A percentile compares a stretch with the other conserved stretches of the same genome.
Evolutionary conservation across 352 stramenopile genomes (phyloP).

Genomic region (Sclerospora graminicola): DNA sequence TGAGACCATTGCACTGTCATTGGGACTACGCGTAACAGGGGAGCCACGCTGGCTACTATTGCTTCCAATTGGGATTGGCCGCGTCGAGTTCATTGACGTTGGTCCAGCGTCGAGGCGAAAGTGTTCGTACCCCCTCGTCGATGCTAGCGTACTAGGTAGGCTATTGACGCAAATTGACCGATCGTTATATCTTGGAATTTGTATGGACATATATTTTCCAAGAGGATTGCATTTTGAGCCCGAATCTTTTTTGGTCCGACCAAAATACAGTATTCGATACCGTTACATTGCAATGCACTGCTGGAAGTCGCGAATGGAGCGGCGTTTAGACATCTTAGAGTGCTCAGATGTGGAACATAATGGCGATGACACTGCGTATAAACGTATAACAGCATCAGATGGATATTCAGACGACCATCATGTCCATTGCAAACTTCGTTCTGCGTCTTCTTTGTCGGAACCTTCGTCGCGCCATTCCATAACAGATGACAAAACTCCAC

Average conservation of each 20-base stretch:
- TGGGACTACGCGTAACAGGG: conserved; percentile 15
- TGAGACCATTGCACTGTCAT: conserved; percentile 19
- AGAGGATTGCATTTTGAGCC: neutral
- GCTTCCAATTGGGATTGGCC: conserved; percentile 42
- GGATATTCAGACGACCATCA: neutral
- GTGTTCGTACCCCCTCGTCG: conserved; percentile 2
- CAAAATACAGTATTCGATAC: neutral
- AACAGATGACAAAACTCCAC: no score
- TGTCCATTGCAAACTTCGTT: neutral
- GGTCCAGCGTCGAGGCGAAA: no score
- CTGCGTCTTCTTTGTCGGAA: conserved; percentile 10
- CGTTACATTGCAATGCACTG: no score
- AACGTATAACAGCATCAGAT: conserved; percentile 6
- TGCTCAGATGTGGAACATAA: conserved; percentile 2
- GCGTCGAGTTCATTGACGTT: conserved; percentile 33
- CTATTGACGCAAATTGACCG: conserved; percentile 13
- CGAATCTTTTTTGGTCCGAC: neutral
- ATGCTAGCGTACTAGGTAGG: neutral
- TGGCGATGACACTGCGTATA: conserved; percentile 4
- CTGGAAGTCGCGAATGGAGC: conserved; percentile 1
- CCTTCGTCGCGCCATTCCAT: conserved; percentile 14
- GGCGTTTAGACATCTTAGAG: conserved; percentile 8
- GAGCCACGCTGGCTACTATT: conserved; percentile 37
- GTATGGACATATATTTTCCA: neutral
- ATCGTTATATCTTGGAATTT: neutral